Conservation (phyloP, 148 eudicot species). For the Rhododendron ovatum region DNA sequence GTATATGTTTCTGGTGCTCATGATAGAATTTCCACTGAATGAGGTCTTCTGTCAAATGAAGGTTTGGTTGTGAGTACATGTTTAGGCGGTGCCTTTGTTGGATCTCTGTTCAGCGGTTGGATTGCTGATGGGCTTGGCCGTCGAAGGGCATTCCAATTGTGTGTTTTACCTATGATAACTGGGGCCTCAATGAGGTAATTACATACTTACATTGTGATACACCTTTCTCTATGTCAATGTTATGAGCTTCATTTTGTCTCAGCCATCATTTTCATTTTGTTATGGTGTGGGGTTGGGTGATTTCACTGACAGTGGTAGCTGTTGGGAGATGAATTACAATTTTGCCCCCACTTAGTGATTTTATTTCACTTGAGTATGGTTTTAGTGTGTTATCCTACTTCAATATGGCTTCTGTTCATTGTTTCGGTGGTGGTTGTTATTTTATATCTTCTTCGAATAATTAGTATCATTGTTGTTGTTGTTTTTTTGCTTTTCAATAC, state of each 20-base stretch:
- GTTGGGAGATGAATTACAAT: neutral
- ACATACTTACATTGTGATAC: conserved; percentile 13
- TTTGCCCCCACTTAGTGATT: neutral
- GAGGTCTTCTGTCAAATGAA: conserved; percentile 19
- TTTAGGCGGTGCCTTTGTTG: conserved; percentile 81
- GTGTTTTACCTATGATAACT: conserved; percentile 76
- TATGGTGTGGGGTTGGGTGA: neutral
- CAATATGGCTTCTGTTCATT: neutral
- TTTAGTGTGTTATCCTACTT: neutral
- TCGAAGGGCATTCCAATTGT: conserved; percentile 68
- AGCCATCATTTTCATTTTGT: neutral
- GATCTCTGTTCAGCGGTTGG: conserved; percentile 79
- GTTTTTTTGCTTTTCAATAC: neutral
- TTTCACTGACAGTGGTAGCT: neutral
- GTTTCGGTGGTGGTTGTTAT: neutral
- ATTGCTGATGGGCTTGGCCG: conserved; percentile 87
- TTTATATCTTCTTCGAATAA: neutral
- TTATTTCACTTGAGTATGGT: neutral
- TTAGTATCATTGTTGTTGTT: neutral
- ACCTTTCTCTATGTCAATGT: neutral
- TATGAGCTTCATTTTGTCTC: neutral
- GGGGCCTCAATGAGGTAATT: conserved; percentile 79
- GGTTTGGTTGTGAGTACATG: conserved; percentile 89
- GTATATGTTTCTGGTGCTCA: neutral
- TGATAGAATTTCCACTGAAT: neutral